Conservation (phyloP, 2,329 filamentous ascomycete genomes). For the Neofusicoccum sp. region DNA sequence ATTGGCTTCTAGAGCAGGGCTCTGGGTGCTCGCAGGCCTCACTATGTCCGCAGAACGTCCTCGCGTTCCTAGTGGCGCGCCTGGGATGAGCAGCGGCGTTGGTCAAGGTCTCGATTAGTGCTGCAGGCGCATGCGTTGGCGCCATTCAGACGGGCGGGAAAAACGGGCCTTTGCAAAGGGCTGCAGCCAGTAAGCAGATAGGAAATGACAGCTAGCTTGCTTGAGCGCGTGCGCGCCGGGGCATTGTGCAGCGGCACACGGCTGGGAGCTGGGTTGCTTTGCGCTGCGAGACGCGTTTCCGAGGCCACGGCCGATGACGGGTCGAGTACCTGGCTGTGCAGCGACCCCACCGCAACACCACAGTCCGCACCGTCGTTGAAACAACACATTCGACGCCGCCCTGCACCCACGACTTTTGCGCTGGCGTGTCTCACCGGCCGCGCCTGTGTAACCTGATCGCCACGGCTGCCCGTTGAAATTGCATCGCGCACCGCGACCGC, state of each 20-base stretch:
- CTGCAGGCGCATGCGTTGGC: slow-evolving; percentile 7
- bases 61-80: slow-evolving; percentile 2
- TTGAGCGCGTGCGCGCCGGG: background rate
- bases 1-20: slow-evolving; percentile 9
- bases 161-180: background rate
- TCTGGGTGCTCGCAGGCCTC: slow-evolving; percentile 7
- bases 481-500: too few relatives aligned
- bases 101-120: background rate
- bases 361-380: too few relatives aligned
- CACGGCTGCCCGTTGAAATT: background rate
- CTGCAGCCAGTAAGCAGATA: slow-evolving; percentile 5
- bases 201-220: background rate
- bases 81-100: background rate
- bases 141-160: background rate
- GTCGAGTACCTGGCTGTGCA: background rate
- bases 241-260: background rate
- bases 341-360: too few relatives aligned
- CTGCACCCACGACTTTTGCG: background rate
- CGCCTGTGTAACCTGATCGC: background rate
- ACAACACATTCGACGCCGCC: background rate
- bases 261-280: too few relatives aligned
- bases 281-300: background rate
- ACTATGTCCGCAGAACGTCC: background rate
- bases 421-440: background rate
- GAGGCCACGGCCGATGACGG: background rate